A percentile compares a stretch with the other conserved stretches of the same genome.
These are phyloP conservation scores for Collybiopsis confluens DNA, from an alignment of 768 basidiomycete species.

Conservation along the genomic window DNA sequence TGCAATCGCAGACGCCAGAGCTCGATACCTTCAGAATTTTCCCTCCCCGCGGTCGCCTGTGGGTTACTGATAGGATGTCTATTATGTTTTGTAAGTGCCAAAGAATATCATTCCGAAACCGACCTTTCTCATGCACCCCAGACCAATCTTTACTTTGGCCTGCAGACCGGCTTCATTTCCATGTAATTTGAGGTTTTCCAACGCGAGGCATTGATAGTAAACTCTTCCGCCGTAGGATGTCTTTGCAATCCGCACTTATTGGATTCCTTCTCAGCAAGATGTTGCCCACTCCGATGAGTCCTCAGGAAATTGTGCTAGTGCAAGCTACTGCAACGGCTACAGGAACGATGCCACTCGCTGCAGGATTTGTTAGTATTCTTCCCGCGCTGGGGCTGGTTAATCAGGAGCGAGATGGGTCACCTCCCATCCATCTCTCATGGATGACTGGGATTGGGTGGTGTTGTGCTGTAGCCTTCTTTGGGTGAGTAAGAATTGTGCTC, in stretches of 20 bases:
- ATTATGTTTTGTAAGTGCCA: constrained; percentile 49
- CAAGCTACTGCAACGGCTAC: constrained; percentile 97
- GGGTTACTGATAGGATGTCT: constrained; percentile 84
- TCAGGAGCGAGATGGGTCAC: constrained; percentile 67
- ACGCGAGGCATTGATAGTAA: constrained; percentile 1
- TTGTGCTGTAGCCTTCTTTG: constrained; percentile 90
- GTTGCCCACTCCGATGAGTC: constrained; percentile 69
- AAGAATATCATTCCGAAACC: not conserved
- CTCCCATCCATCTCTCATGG: constrained; percentile 74
- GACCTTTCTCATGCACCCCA: constrained; percentile 47
- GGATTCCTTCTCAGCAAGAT: constrained; percentile 82
- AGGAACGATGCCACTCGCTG: constrained; percentile 84
- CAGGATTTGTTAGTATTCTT: constrained; percentile 48
- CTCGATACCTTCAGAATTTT: constrained; percentile 18
- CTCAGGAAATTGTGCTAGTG: constrained; percentile 90
- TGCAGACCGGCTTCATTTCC: constrained; percentile 88
- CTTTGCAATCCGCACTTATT: constrained; percentile 88
- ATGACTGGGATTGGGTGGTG: constrained; percentile 79
- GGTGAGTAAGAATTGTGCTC: constrained; percentile 33
- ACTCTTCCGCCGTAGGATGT: constrained; percentile 64
- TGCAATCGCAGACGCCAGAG: too few relatives aligned
- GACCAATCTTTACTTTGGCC: constrained; percentile 74
- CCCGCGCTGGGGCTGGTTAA: constrained; percentile 84
- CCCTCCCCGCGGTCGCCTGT: constrained; percentile 57
- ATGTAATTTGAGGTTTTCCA: constrained; percentile 43